These are phyloP conservation scores for Zymoseptoria ardabiliae DNA, from an alignment of 2,329 filamentous ascomycete species.

Conservation along the genomic window DNA sequence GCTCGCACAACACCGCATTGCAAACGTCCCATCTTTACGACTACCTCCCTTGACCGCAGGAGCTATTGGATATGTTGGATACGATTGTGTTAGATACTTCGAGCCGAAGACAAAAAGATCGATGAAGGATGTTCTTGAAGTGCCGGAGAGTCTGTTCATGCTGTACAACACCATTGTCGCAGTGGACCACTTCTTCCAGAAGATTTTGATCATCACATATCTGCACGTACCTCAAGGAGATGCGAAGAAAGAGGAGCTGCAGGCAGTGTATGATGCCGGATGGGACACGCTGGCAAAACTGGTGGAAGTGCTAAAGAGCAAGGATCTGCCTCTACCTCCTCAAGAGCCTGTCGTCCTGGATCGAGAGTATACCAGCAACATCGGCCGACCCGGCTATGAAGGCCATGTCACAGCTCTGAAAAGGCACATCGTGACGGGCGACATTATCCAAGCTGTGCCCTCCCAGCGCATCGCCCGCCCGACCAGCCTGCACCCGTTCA, in stretches of 20 bases:
- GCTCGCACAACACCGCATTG: slow-evolving; percentile 69
- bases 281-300: slow-evolving; percentile 57
- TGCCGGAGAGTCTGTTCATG: slow-evolving; percentile 96
- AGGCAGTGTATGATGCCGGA: slow-evolving; percentile 63
- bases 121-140: slow-evolving; percentile 77
- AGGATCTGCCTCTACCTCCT: slow-evolving; percentile 58
- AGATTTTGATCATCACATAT: slow-evolving; percentile 90
- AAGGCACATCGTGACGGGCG: slow-evolving; percentile 80
- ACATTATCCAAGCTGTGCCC: slow-evolving; percentile 96
- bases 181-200: slow-evolving; percentile 89
- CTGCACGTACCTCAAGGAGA: slow-evolving; percentile 54
- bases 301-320: slow-evolving; percentile 63
- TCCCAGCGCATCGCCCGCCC: slow-evolving; percentile 88
- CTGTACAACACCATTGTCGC: slow-evolving; percentile 90
- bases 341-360: slow-evolving; percentile 66
- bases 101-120: slow-evolving; percentile 85
- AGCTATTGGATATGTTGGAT: slow-evolving; percentile 92
- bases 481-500: slow-evolving; percentile 90
- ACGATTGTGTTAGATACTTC: slow-evolving; percentile 96
- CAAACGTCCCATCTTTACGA: slow-evolving; percentile 71
- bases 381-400: slow-evolving; percentile 83
- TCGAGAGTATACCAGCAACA: slow-evolving; percentile 83
- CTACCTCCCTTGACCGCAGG: slow-evolving; percentile 85
- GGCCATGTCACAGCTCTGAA: slow-evolving; percentile 79
- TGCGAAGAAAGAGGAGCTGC: slow-evolving; percentile 43